These are phyloP conservation scores for Sutorius australiensis DNA, from an alignment of 768 basidiomycete genomes.

Conservation along the genomic window DNA sequence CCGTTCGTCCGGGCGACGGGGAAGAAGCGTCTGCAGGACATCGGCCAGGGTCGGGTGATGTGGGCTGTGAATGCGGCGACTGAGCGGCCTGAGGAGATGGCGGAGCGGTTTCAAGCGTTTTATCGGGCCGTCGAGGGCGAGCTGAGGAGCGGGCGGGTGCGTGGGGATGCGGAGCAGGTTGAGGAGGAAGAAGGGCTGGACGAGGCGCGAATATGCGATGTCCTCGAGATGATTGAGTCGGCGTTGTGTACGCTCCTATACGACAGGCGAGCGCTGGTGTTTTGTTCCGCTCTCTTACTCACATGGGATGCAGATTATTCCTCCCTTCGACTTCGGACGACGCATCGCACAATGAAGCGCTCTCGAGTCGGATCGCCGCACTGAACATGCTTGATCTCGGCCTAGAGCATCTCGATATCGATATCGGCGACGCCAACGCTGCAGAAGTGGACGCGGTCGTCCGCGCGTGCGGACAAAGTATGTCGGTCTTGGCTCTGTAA, in stretches of 20 bases:
- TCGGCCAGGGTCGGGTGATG: conserved; percentile 21
- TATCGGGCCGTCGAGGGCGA: conserved; percentile 52
- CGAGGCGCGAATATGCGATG: conserved; percentile 49
- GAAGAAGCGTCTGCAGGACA: conserved; percentile 32
- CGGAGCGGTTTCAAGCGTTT: conserved; percentile 65
- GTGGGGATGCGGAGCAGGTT: conserved; percentile 4
- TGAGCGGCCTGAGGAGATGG: conserved; percentile 49
- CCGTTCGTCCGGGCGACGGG: conserved; percentile 47
- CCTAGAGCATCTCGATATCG: conserved; percentile 85
- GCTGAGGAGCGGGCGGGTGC: conserved; percentile 4
- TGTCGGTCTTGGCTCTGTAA: conserved; percentile 22
- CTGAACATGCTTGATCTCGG: conserved; percentile 87
- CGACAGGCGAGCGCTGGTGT: conserved; percentile 54
- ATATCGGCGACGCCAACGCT: conserved; percentile 51
- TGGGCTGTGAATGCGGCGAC: conserved; percentile 41
- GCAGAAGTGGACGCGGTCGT: conserved; percentile 57
- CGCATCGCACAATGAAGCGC: conserved; percentile 81
- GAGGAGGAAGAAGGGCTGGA: conserved; percentile 28
- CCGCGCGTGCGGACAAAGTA: conserved; percentile 68
- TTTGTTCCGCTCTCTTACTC: not conserved
- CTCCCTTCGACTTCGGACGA: conserved; percentile 74
- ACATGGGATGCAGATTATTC: conserved; percentile 55
- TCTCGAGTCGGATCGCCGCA: conserved; percentile 86
- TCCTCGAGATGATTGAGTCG: conserved; percentile 73
- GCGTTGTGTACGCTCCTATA: conserved; percentile 74